Base-by-base conservation (phyloP, 345 rosid species). In the Lagerstroemia speciosa region DNA sequence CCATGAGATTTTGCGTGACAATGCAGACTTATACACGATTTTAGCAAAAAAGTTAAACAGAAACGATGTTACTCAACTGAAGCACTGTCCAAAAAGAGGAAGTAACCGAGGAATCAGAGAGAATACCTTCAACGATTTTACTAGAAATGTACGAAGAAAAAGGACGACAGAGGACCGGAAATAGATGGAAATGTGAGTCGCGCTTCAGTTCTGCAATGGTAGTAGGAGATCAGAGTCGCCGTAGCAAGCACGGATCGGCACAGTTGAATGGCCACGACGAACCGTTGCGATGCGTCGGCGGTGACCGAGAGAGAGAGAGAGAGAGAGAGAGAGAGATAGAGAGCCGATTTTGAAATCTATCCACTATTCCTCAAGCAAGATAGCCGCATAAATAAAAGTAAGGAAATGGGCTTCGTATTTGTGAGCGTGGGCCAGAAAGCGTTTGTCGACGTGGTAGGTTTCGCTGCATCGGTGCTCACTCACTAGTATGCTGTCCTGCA, bases 191-290 rank as follows among this genome's bases (percentile, higher is more conserved):
- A 1, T 3, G 63, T 27, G 63, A 58, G 6, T 16, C 1, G 63
- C n/a, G 30, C 30, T 53, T 22, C 29, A 7, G 30, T 53, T 53
- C 60, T 2, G 29, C 60, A 53, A 53, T 53, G 60, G 60, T 30
- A 9, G 1, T 5, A 26, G 10, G 24, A 58, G 63, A 9, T 27
- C 17, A 29, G 69, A 12, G 3, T 1, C 57, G 30, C 29, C n/a
- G 62, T 17, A 20, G 45, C 19, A 3, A 22, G 62, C 10, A 37
- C 2, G 12, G 0, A 53, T 19, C 63, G 43, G 46, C 48, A 2
- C 62, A 33, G 63, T 0, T 14, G 63, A 6, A 60, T 6, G 62
- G 62, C 62, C 40, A 26, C 62, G 70, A 63, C 70, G 63, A 58
- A 58, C 63, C 63, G 63, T 58, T 58, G 27, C 63, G 33, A 26